Evolutionary conservation across 768 basidiomycete genomes (phyloP), one percentile per base, ranked within the genome.

Genomic region (Xerocomellus amylosporus): DNA sequence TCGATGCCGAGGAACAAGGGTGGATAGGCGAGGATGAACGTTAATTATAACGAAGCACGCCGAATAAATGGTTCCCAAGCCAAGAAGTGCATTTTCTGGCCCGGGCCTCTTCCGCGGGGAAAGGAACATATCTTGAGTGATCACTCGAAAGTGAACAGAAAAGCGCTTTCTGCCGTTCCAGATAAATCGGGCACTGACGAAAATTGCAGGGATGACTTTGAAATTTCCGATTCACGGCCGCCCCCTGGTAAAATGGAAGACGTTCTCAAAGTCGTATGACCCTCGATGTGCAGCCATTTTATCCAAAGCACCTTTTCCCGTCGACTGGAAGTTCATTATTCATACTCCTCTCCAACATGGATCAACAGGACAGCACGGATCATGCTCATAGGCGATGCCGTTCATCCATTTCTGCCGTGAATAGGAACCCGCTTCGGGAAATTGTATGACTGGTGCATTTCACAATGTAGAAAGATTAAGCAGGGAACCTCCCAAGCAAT

Each of bases 251-350:
- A 54, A 53, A 60, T 58, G 48, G 64, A 69, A 53, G 59, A 58
- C 46, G 40, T 54, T 26, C 52, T 64, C 24, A 56, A 49, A 4
- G 46, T 59, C 3, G 56, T 30, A 64, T 22, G 55, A 60, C 53
- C 61, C 56, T 41, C 57, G 56, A 43, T 61, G 49, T 59, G 55
- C 60, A 9, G 58, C 61, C 19, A 40, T 65, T 42, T 41, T 58
- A 14, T 57, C 41, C 28, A 58, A 63, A 51, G 64, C 53, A 36
- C 58, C 64, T 19, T 73, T 30, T 10, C 10, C 60, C 58, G 56
- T 68, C 15, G 74, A 77, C 51, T 74, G 72, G 73, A 71, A 72
- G 54, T 62, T 75, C 28, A 57, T 71, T 15, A 68, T 75, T n/a
- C 76, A 76, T 58, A 58, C 28, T 9, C 28, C 28, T 30, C 28